A percentile compares a stretch with the other conserved stretches of the same genome.
phyloP scores from a whole-genome alignment of 2,329 filamentous ascomycete species.

The Diaporthe citriasiana region DNA sequence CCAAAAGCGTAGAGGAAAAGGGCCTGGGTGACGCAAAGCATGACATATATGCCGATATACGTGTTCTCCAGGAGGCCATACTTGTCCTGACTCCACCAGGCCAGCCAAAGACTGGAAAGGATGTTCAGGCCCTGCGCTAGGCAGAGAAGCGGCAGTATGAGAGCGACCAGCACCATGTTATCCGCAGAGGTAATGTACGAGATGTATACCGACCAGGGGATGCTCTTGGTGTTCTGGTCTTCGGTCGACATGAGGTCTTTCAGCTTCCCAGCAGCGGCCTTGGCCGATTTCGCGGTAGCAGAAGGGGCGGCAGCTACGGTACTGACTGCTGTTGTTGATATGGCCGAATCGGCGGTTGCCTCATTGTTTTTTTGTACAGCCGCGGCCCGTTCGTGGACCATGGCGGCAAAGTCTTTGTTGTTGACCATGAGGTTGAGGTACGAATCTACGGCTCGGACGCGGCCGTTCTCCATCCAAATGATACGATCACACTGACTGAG shows the following conservation, averaged over 20 bases:
- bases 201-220: slow-evolving; percentile 72
- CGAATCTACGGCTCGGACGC: slow-evolving; percentile 87
- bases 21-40: slow-evolving; percentile 69
- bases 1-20: slow-evolving; percentile 74
- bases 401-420: slow-evolving; percentile 75
- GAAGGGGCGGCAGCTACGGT: slow-evolving; percentile 77
- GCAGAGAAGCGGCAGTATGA: slow-evolving; percentile 64
- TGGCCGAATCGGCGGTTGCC: slow-evolving; percentile 16
- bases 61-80: slow-evolving; percentile 68
- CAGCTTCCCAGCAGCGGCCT: slow-evolving; percentile 56
- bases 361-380: not conserved
- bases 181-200: slow-evolving; percentile 60
- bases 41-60: slow-evolving; percentile 67
- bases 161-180: slow-evolving; percentile 59
- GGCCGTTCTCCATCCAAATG: slow-evolving; percentile 91
- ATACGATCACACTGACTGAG: slow-evolving; percentile 85
- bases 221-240: slow-evolving; percentile 62
- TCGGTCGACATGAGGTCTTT: slow-evolving; percentile 77
- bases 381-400: slow-evolving; percentile 15
- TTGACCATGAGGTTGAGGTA: slow-evolving; percentile 88
- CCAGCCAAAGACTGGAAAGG: slow-evolving; percentile 77
- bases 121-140: slow-evolving; percentile 76
- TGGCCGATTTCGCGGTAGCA: slow-evolving; percentile 54
- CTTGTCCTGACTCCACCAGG: slow-evolving; percentile 78
- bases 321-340: not conserved